These are phyloP conservation scores for Sarocladium kiliense DNA, from an alignment of 2,329 filamentous ascomycete species.

Conservation along the genomic window DNA sequence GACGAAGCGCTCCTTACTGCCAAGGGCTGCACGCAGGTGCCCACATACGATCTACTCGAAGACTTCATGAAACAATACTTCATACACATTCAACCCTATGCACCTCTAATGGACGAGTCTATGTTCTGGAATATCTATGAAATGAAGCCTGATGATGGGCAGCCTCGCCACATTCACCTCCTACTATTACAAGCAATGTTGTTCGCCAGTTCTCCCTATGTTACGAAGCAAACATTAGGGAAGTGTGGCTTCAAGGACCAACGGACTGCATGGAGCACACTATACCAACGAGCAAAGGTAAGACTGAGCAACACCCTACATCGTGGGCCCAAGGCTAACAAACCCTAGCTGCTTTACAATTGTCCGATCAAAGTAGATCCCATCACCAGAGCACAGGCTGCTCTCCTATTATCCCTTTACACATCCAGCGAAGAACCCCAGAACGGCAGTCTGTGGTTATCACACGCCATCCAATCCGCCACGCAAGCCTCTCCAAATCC, in stretches of 20 bases:
- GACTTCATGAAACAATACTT: constrained; percentile 1
- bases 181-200: background rate
- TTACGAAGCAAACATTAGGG: background rate
- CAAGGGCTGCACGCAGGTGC: background rate
- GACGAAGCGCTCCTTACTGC: background rate
- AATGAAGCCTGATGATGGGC: background rate
- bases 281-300: background rate
- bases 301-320: too few relatives aligned
- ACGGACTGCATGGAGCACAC: background rate
- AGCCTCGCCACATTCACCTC: background rate
- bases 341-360: background rate
- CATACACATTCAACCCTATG: background rate
- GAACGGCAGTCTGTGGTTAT: background rate
- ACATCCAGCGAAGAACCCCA: background rate
- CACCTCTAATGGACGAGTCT: background rate
- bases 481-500: background rate
- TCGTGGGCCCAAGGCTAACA: background rate
- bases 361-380: background rate
- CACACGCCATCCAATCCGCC: background rate
- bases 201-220: background rate
- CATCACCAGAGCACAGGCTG: background rate
- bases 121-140: background rate
- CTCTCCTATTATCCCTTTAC: background rate
- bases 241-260: background rate
- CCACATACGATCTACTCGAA: background rate